phyloP scores from a whole-genome alignment of 2,329 filamentous ascomycete species.

The Scortechinia acanthostroma region DNA sequence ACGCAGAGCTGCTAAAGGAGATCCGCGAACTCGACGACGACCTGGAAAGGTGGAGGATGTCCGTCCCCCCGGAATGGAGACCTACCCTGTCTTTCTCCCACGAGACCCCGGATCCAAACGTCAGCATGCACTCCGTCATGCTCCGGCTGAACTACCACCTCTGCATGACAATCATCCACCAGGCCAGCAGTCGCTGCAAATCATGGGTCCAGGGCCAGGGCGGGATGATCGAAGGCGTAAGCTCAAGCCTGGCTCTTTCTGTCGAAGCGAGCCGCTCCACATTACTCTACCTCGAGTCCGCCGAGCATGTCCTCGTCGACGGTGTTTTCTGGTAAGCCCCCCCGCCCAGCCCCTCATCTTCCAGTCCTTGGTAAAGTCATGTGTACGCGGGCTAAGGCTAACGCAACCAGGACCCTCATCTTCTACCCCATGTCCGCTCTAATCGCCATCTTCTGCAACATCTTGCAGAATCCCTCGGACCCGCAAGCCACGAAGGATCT shows the following conservation, averaged over 20 bases:
- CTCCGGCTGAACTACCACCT: conserved; percentile 46
- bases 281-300: conserved; percentile 34
- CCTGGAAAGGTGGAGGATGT: conserved; percentile 43
- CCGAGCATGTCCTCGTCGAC: conserved; percentile 28
- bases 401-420: conserved; percentile 34
- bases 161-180: conserved; percentile 44
- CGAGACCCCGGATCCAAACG: conserved; percentile 11
- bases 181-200: conserved; percentile 41
- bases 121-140: conserved; percentile 35
- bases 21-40: conserved; percentile 50
- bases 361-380: conserved; percentile 12
- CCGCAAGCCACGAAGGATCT: conserved; percentile 33
- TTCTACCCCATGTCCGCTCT: conserved; percentile 49
- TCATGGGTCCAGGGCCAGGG: conserved; percentile 24
- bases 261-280: conserved; percentile 48
- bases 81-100: conserved; percentile 35
- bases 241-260: conserved; percentile 41
- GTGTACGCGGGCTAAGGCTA: neutral
- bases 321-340: conserved; percentile 39
- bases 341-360: conserved; percentile 9
- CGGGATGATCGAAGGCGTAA: conserved; percentile 31
- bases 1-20: conserved; percentile 41
- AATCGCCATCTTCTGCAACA: conserved; percentile 44
- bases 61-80: conserved; percentile 31
- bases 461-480: conserved; percentile 36